phyloP scores from a whole-genome alignment of 192 early-diverging fungal genomes.

The Cetraspora pellucida region DNA sequence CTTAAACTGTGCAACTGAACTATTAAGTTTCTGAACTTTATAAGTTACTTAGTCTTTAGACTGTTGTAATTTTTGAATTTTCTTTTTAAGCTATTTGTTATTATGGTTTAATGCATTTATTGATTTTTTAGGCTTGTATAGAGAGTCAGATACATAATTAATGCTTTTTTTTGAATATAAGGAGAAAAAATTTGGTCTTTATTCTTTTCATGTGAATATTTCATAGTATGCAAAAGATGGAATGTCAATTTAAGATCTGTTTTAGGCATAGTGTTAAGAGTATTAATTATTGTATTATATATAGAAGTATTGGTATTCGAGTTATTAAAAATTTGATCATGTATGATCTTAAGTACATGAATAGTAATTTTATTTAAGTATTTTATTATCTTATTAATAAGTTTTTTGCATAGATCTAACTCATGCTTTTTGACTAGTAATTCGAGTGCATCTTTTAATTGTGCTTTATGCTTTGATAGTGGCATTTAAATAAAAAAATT shows the following conservation, averaged over 20 bases:
- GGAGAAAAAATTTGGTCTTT: slow-evolving; percentile 5
- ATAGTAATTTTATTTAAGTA: not conserved
- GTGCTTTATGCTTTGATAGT: too few relatives aligned
- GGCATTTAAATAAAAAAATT: not conserved
- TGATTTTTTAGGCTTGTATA: not conserved
- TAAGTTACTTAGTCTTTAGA: not conserved
- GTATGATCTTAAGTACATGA: not conserved
- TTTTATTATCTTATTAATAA: not conserved
- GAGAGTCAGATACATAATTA: not conserved
- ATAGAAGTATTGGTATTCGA: not conserved
- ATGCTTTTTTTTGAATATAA: slow-evolving; percentile 2
- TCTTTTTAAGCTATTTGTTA: not conserved
- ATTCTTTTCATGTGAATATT: not conserved
- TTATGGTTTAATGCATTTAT: too few relatives aligned
- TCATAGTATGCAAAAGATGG: not conserved
- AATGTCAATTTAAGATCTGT: too few relatives aligned
- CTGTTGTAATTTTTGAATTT: not conserved
- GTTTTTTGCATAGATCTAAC: not conserved
- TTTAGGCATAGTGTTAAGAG: not conserved
- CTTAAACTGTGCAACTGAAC: not conserved
- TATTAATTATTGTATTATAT: slow-evolving; percentile 10
- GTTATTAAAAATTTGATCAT: not conserved
- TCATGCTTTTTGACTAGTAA: not conserved
- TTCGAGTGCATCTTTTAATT: slow-evolving; percentile 15
- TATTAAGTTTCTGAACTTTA: slow-evolving; percentile 10